Base-by-base conservation (phyloP, 352 stramenopile species). In the Pythium dissotocum region DNA sequence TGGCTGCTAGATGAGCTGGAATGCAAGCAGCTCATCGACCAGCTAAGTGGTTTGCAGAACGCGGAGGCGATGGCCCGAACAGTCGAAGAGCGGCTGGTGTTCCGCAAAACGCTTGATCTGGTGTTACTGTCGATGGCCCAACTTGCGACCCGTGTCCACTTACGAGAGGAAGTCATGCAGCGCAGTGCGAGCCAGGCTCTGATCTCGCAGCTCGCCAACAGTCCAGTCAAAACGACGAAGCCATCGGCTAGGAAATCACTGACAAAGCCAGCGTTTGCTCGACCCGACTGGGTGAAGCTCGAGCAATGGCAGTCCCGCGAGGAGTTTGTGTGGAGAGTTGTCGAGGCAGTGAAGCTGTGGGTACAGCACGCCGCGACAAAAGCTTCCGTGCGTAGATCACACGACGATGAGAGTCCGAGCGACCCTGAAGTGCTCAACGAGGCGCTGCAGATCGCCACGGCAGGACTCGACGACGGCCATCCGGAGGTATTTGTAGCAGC, bases 401-500 rank as follows among this genome's bases (percentile, higher is more conserved):
- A 26, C 16, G 8, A 8, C 24, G 14, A 49, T 24, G 40, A 49
- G 18, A 0, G 36, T 14, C 36, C 12, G 46, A 33, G 26, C 1
- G 46, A 54, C 9, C 58, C n/a, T 0, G 32, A 44, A 30, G 35
- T 54, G 12, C 10, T 75, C n/a, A 44, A 72, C 40, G 74, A 80
- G 12, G 64, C 52, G 0, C 30, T 78, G 7, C 4, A 53, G 0
- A 63, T 75, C 9, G 58, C 46, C 5, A 66, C 58, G 10, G 24
- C 53, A 1, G 59, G 60, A 13, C 63, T 78, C 6, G 26, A 51
- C 2, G 72, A 78, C 30, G 0, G 13, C 21, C 56, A 80, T 26
- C 12, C 33, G 0, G 71, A 78, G 54, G 74, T 80, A 1, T 78
- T 78, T 49, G 59, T 78, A n/a, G 71, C 74, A 7, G 67, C 62